Evolutionary conservation across 139 green algal species (phyloP).

Genomic region (Microglena sp.): DNA sequence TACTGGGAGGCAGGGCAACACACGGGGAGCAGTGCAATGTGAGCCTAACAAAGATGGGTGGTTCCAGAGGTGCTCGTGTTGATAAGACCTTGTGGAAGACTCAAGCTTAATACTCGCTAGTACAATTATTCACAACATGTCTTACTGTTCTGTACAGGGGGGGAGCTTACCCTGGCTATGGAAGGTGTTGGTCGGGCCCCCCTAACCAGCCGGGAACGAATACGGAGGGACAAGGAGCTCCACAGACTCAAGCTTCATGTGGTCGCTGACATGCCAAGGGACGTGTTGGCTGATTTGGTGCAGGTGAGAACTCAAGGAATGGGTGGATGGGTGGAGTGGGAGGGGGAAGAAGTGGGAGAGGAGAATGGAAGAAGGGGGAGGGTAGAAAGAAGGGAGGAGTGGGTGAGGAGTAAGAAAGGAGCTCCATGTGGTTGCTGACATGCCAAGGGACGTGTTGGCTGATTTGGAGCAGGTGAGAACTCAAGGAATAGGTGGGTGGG

Average conservation of each 20-base stretch:
- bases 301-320: constrained; percentile 30
- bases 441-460: constrained; percentile 46
- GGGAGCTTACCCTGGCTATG: constrained; percentile 11
- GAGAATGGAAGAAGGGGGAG: too few relatives aligned
- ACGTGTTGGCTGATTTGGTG: constrained; percentile 55
- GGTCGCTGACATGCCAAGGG: constrained; percentile 43
- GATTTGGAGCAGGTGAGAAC: constrained; percentile 51
- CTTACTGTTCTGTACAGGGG: too few relatives aligned
- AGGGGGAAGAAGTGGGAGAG: neutral
- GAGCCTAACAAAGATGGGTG: too few relatives aligned
- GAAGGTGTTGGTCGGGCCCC: neutral
- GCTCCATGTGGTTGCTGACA: constrained; percentile 42
- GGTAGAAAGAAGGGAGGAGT: too few relatives aligned
- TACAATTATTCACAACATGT: too few relatives aligned
- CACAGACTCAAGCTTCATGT: constrained; percentile 43
- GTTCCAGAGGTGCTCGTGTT: too few relatives aligned
- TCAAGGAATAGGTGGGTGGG: neutral
- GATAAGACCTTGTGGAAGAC: too few relatives aligned
- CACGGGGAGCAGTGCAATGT: too few relatives aligned
- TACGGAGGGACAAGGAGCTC: constrained; percentile 51
- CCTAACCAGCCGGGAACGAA: constrained; percentile 39
- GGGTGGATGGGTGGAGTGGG: neutral
- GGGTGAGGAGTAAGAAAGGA: too few relatives aligned
- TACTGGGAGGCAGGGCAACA: too few relatives aligned
- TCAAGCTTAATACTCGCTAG: too few relatives aligned